Percentiles rank a stretch among this genome's conserved stretches.
phyloP scores from a whole-genome alignment of 345 rosid genomes.

The Gossypium mustelinum region DNA sequence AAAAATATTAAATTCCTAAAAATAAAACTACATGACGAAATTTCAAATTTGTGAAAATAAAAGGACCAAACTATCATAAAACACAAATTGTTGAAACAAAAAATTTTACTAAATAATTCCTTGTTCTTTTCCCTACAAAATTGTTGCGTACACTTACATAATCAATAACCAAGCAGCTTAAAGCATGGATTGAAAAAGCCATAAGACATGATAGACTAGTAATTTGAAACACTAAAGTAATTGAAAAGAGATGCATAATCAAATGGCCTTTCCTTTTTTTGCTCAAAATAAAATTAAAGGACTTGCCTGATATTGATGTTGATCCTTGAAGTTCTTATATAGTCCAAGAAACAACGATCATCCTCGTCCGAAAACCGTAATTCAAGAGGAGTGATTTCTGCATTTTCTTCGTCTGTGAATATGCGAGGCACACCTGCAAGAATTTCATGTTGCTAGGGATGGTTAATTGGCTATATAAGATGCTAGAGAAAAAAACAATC shows the following conservation, averaged over 20 bases:
- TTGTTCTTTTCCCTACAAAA: neutral
- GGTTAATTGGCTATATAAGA: neutral
- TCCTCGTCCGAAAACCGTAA: constrained; percentile 34
- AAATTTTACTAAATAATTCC: neutral
- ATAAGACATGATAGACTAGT: neutral
- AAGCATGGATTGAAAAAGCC: neutral
- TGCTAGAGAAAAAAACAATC: neutral
- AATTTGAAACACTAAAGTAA: neutral
- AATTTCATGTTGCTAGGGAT: neutral
- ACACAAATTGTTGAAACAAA: too few species aligned
- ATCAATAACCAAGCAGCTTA: neutral
- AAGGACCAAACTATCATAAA: too few species aligned
- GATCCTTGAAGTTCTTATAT: constrained; percentile 73
- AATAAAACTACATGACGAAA: too few species aligned
- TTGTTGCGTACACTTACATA: neutral
- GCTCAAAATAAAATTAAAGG: constrained; percentile 30
- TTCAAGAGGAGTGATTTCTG: constrained; percentile 60
- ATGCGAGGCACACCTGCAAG: constrained; percentile 75
- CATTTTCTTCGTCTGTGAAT: constrained; percentile 57
- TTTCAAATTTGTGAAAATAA: too few species aligned
- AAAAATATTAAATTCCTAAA: too few species aligned
- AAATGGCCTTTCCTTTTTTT: neutral
- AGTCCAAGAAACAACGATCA: constrained; percentile 44
- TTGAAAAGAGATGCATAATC: neutral
- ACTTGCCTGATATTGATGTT: constrained; percentile 89